Base-by-base conservation (phyloP, 176 grass and related monocot species). In the Tuctoria greenei region DNA sequence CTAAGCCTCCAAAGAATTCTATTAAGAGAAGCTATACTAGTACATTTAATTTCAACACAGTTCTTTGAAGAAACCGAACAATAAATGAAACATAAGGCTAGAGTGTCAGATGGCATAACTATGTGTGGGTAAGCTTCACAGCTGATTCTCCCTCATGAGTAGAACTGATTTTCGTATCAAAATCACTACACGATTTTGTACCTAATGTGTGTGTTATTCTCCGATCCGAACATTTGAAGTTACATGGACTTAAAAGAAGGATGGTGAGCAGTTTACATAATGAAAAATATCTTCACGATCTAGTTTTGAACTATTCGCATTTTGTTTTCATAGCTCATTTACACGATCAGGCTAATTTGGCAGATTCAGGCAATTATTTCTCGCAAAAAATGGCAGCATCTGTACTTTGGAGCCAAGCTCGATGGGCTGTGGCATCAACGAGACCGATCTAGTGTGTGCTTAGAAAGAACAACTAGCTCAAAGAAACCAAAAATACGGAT, bases 301-400 rank as follows among this genome's bases (percentile, higher is more conserved):
- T 28, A 76, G 51, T 39, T 54, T n/a, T 54, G 34, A 31, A 27
- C 44, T 46, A 28, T 45, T 23, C 2, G 3, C 5, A 26, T 26
- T 58, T 58, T 58, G 34, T 49, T 45, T 36, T 52, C 25, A 25
- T 66, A 9, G 4, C 14, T 14, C 4, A 0, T 4, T 65, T 51
- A 38, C 7, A 23, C 49, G 25, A 50, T 40, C 44, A 26, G 31
- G 13, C 45, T 77, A 40, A 77, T 77, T 65, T 77, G 74, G 28
- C 21, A 18, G n/a, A 76, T 76, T 49, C 54, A 23, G 27, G 61
- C 49, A 77, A 77, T 38, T 77, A 50, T 52, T 37, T 31, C 18
- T 36, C 10, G 8, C 13, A 34, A 65, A 66, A 40, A 77, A 4
- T 66, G 37, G 26, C 15, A 11, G 14, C 15, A 27, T 14, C 51